phyloP scores from a whole-genome alignment of 768 basidiomycete species.

The Termitomyces sp. region DNA sequence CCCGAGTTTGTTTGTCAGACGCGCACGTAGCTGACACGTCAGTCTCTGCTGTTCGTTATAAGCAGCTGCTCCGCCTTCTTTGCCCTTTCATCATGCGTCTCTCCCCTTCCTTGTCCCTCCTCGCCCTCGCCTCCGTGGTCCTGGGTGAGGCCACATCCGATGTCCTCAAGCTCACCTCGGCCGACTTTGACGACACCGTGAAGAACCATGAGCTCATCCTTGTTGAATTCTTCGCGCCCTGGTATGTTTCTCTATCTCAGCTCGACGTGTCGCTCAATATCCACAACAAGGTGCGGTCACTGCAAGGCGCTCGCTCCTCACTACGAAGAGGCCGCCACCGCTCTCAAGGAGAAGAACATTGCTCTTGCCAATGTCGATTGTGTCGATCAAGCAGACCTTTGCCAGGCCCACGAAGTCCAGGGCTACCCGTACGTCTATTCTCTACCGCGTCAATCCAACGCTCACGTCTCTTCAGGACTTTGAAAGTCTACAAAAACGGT shows the following conservation, averaged over 20 bases:
- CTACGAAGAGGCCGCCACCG: constrained; percentile 91
- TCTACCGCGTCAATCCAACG: background rate
- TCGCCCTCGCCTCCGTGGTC: constrained; percentile 50
- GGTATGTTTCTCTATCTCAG: constrained; percentile 36
- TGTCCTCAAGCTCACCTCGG: constrained; percentile 72
- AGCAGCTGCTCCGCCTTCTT: constrained; percentile 18
- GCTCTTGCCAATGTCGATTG: constrained; percentile 97
- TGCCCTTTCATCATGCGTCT: constrained; percentile 58
- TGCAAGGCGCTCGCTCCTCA: constrained; percentile 95
- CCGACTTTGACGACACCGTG: constrained; percentile 67
- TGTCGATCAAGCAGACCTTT: constrained; percentile 90
- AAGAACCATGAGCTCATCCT: constrained; percentile 70
- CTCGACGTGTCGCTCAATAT: background rate
- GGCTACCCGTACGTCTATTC: constrained; percentile 82
- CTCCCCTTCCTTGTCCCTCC: constrained; percentile 47
- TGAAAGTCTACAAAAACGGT: constrained; percentile 92
- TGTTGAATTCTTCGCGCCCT: constrained; percentile 95
- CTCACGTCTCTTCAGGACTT: constrained; percentile 49
- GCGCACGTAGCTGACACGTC: constrained; percentile 44
- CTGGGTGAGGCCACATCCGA: constrained; percentile 67
- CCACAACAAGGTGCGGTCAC: constrained; percentile 77
- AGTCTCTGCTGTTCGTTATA: constrained; percentile 32
- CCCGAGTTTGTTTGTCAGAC: constrained; percentile 17
- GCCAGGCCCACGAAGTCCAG: constrained; percentile 81
- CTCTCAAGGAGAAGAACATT: constrained; percentile 86